Evolutionary conservation across 2,329 filamentous ascomycete species (phyloP), one percentile per base, ranked within the genome.

Genomic region (Penicillium sp.): DNA sequence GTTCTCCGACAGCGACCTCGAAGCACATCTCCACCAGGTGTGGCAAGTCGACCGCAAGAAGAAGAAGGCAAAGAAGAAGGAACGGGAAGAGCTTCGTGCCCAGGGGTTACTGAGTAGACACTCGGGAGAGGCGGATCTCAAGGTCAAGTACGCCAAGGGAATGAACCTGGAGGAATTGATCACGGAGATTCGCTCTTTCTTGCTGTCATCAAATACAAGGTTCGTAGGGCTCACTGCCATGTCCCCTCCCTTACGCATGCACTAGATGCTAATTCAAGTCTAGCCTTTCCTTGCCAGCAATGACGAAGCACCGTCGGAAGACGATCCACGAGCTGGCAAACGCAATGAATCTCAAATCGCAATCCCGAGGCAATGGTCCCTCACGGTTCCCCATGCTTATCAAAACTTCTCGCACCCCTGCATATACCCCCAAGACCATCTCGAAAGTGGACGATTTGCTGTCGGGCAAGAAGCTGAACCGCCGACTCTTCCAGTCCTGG

Each of bases 311-410:
- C 46, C 84, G 88, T 40, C 88, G 95, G 51, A 93, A 91, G 72
- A 79, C 87, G 6, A 82, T 98, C 18, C 95, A 99, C 73, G 85
- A 91, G 59, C 76, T 96, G 40, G 92, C 91, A 13, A 85, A 85
- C 67, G 83, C 83, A 39, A 86, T 97, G 71, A 87, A 87, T 16
- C 79, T 98, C 60, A 94, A 89, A 63, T 96, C 93, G 3, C 91
- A 93, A 70, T 97, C 93, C 0, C 84, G 85, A 19, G 94, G 94
- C 2, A 84, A 84, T 51, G 92, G 89, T 7, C 83, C 85, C 22
- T 83, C 86, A 51, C 87, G 95, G 31, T 91, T 90, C 65, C 90
- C 92, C 0, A 83, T 91, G 0, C 82, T 98, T 2, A 88, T 88
- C 63, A 92, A 93, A 68, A 94, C 90, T 0, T 79, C 80, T 2